Base-by-base conservation (phyloP, 2,329 filamentous ascomycete species). In the Cytospora paraplurivora region DNA sequence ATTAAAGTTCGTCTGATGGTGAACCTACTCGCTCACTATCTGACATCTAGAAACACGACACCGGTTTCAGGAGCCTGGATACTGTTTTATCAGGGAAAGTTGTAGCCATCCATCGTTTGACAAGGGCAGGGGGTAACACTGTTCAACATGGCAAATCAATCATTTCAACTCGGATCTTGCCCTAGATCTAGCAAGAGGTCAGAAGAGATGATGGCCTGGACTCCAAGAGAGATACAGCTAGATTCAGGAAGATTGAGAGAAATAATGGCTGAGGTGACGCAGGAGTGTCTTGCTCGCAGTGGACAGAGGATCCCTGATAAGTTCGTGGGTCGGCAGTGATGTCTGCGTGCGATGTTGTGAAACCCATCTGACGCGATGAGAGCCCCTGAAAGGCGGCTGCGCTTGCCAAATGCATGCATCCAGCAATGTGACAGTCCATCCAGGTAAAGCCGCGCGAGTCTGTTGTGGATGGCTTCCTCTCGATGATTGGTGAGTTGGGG, bases 11-110 rank as follows among this genome's bases (percentile, higher is more conserved):
- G 21, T 52, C 21, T 54, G 37, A 53, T 47, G 3, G 11, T 49
- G 57, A 15, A 21, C 41, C 5, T n/a, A n/a, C 44, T 13, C 27
- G 49, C 35, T 37, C 13, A 8, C 37, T 35, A 51, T 47, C 50
- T 59, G 50, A 49, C 27, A 19, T 35, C 47, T 27, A 60, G 58
- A 60, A 60, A 60, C 58, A 60, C 44, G 50, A 54, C 50, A n/a
- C 44, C 44, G 5, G 58, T 60, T 54, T 60, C 58, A 60, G 37
- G n/a, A 54, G 37, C 58, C 53, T 60, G 58, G 58, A 37, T 50
- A 34, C 54, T 13, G 50, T 60, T 27, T 50, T 37, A 53, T 49
- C 32, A 44, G 50, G 35, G 7, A 44, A 7, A 60, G 34, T 47
- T 17, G 58, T 32, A 60, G 38, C 15, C 15, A 7, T 41, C 15